Evolutionary conservation across 257 asterid species (phyloP), one percentile per base, ranked within the genome.

Genomic region (Mentha longifolia): DNA sequence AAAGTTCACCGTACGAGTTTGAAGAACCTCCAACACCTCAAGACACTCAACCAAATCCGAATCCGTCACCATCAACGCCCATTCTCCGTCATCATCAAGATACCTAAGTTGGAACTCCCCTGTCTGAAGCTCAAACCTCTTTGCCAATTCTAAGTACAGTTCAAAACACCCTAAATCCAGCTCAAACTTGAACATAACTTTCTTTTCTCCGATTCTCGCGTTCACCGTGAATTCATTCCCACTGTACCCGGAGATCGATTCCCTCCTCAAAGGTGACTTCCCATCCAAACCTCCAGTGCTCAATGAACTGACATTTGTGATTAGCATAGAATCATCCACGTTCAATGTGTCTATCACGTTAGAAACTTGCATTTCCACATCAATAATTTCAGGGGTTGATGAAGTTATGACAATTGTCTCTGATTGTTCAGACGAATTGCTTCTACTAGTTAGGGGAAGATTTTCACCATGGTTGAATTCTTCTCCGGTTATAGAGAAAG

Each of bases 51-150:
- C 77, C 69, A 92, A 67, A 79, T 89, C 95, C 2, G 81, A 85
- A 70, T 89, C 95, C 55, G 50, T 89, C 69, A 85, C 89, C 85
- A 92, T 54, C 90, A 82, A 77, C 80, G 87, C 95, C 95, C 95
- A 89, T 79, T 92, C 95, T 67, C 78, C 74, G 71, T 87, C 95
- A 30, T 92, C 96, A 2, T 89, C 96, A 52, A 86, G 79, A 78
- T 89, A 89, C 77, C 79, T 82, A 68, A 92, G 91, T 35, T 80
- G 92, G 65, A 91, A 89, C 12, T 78, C 73, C 59, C 88, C 91
- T 2, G 9, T 67, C 72, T 62, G 81, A 8, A 89, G 78, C 64
- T 73, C 77, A 70, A 89, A 87, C 81, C 96, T 87, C 76, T 77
- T 85, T 3, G 88, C 86, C 52, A 91, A 83, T 79, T 84, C 90